phyloP scores from a whole-genome alignment of 257 asterid species.

The Euphrasia confusa region DNA sequence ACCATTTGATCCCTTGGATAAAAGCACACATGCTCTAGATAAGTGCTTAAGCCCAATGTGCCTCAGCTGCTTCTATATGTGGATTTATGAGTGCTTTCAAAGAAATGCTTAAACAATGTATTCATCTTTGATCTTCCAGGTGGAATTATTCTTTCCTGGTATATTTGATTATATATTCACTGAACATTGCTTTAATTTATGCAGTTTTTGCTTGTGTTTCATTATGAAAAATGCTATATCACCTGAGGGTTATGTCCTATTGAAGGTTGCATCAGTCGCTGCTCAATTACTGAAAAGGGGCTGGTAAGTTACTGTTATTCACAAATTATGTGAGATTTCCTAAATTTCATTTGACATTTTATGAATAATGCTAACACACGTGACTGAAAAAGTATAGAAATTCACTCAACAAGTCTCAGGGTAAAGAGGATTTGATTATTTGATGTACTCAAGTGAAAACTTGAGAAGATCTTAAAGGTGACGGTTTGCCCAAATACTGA shows the following conservation, averaged over 20 bases:
- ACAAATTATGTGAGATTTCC: slow-evolving; percentile 19
- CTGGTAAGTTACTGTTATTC: slow-evolving; percentile 56
- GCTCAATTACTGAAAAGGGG: slow-evolving; percentile 95
- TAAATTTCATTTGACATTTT: slow-evolving; percentile 14
- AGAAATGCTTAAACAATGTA: slow-evolving; percentile 9
- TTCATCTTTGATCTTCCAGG: slow-evolving; percentile 18
- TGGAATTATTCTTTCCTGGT: slow-evolving; percentile 21
- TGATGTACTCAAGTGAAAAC: slow-evolving; percentile 7
- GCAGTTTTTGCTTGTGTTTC: slow-evolving; percentile 82
- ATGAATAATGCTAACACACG: slow-evolving; percentile 3
- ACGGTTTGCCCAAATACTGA: slow-evolving; percentile 2
- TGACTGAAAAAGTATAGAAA: slow-evolving; percentile 5
- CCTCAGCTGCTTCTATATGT: slow-evolving; percentile 14
- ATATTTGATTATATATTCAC: slow-evolving; percentile 21
- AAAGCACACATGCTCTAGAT: background rate
- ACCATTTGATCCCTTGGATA: slow-evolving; percentile 4
- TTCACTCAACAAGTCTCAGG: slow-evolving; percentile 2
- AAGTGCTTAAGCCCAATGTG: slow-evolving; percentile 1
- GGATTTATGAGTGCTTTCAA: slow-evolving; percentile 19
- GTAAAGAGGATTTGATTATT: slow-evolving; percentile 5
- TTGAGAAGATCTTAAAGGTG: slow-evolving; percentile 11
- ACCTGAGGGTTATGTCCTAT: slow-evolving; percentile 75
- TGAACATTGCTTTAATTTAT: slow-evolving; percentile 24
- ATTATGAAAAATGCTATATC: slow-evolving; percentile 69
- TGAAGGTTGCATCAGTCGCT: slow-evolving; percentile 85